Percentiles rank a stretch among this genome's conserved stretches.
Evolutionary conservation across 2,329 filamentous ascomycete genomes (phyloP).

Genomic region (Hypoxylon sp.): DNA sequence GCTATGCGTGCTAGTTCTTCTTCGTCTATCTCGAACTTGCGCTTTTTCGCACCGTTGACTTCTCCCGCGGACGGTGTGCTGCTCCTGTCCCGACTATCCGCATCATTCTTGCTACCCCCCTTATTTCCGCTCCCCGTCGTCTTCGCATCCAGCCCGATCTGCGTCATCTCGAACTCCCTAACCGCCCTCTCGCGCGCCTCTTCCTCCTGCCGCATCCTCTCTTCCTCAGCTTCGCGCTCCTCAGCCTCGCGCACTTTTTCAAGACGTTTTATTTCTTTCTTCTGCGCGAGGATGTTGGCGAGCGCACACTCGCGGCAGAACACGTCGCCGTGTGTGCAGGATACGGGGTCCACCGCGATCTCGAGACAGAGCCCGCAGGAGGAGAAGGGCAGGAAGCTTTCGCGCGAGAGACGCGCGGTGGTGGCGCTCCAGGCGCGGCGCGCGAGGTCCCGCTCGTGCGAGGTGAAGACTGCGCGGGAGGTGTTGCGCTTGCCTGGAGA

Average conservation of each 20-base stretch:
- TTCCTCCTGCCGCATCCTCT: conserved; percentile 71
- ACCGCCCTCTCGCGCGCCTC: conserved; percentile 80
- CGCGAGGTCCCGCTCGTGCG: conserved; percentile 87
- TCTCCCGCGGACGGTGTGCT: background rate
- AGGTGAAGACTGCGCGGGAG: conserved; percentile 92
- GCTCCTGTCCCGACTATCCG: conserved; percentile 14
- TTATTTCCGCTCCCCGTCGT: conserved; percentile 42
- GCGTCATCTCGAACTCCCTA: conserved; percentile 86
- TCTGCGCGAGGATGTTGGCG: conserved; percentile 89
- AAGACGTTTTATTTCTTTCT: conserved; percentile 88
- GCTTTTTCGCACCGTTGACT: conserved; percentile 60
- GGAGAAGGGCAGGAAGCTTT: conserved; percentile 92
- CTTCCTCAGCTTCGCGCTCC: conserved; percentile 75
- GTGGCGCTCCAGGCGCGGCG: conserved; percentile 86
- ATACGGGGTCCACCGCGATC: conserved; percentile 83
- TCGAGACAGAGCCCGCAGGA: conserved; percentile 91
- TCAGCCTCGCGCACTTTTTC: conserved; percentile 77
- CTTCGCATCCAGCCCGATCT: conserved; percentile 74
- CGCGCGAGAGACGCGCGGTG: conserved; percentile 86
- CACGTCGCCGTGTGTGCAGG: conserved; percentile 86
- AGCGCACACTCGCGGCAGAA: conserved; percentile 97
- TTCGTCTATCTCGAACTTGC: conserved; percentile 86
- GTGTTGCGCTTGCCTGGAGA: conserved; percentile 84
- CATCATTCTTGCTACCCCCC: conserved; percentile 56
- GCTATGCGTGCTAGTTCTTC: conserved; percentile 81